Base-by-base conservation (phyloP, 2,329 filamentous ascomycete species). In the Sclerotinia trifoliorum region DNA sequence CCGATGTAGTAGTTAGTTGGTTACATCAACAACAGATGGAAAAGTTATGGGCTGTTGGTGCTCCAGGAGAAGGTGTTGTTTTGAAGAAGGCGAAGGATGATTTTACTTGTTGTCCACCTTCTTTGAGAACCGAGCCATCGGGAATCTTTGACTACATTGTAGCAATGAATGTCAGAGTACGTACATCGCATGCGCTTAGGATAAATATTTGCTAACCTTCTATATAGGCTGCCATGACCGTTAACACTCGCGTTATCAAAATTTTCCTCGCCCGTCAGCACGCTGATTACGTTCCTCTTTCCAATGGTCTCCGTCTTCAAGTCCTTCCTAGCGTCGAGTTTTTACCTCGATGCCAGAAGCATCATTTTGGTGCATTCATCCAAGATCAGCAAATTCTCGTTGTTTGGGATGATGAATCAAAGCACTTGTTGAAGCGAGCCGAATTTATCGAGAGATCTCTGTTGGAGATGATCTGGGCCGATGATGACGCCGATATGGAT, bases 311-410 rank as follows among this genome's bases (percentile, higher is more conserved):
- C 24, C 84, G 84, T 35, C 78, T 90, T 8, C 88, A 91, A 74
- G 84, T 90, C 5, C 79, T 90, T 29, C 83, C 83, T 2, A 83
- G 83, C 61, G 83, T 90, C 68, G 79, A 80, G 2, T 82, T 85
- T 61, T 79, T 91, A 5, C 84, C 85, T 0, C 78, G 80, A 32
- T 89, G 86, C 72, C 83, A 88, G 74, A 87, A 88, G 75, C 86
- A 88, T 77, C 86, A 89, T 70, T 88, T 87, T 73, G 86, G 85
- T n/a, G 86, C 87, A 11, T 89, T 89, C 75, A 84, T 89, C 64
- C 81, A 83, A 69, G 85, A 88, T 71, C 79, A 81, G n/a, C 80
- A 81, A 55, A 80, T 88, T 51, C 77, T 89, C n/a, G 80, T 88
- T 6, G 85, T 88, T 32, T 89, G 87, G 87, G 87, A 88, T 55